Base-by-base conservation (phyloP, 257 asterid species). In the Penstemon davidsonii region DNA sequence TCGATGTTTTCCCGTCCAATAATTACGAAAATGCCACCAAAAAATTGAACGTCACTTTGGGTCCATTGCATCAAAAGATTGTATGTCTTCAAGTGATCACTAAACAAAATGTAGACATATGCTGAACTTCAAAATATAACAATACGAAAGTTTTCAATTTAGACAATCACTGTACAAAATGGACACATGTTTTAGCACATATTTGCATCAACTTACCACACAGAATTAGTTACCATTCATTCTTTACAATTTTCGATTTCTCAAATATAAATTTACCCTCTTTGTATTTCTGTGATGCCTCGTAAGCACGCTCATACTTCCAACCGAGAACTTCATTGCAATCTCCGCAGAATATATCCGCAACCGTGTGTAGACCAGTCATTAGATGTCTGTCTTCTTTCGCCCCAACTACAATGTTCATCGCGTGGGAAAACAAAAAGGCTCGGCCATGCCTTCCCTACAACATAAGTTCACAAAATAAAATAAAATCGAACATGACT, bases 331-430 rank as follows among this genome's bases (percentile, higher is more conserved):
- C 79, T 79, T 86, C 87, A 2, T 77, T 80, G 73, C 96, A 89
- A 59, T 89, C 96, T n/a, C 72, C 75, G 57, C 96, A 89, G 11
- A 74, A 52, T 66, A 89, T 73, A 41, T 89, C 94, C 55, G 94
- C 94, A 3, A 89, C 95, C 1, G 91, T 87, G 80, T 89, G 96
- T 49, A 83, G 90, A 10, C 96, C 96, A 4, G 96, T 89, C 84
- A 89, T 72, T 1, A 86, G 87, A 59, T 81, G 73, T 78, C 91
- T 81, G 67, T 89, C 91, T 80, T 86, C 96, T 78, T 79, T 86
- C 9, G 82, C 85, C 55, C 96, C 96, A 8, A 83, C 79, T 42
- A 60, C 62, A 15, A 85, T 18, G 75, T 90, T 90, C 93, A 82
- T 82, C 3, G 91, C 91, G 55, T 90, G 93, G 72, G 89, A 85